These are phyloP conservation scores for Prunus armeniaca DNA, from an alignment of 306 rosid genomes.

Conservation along the genomic window DNA sequence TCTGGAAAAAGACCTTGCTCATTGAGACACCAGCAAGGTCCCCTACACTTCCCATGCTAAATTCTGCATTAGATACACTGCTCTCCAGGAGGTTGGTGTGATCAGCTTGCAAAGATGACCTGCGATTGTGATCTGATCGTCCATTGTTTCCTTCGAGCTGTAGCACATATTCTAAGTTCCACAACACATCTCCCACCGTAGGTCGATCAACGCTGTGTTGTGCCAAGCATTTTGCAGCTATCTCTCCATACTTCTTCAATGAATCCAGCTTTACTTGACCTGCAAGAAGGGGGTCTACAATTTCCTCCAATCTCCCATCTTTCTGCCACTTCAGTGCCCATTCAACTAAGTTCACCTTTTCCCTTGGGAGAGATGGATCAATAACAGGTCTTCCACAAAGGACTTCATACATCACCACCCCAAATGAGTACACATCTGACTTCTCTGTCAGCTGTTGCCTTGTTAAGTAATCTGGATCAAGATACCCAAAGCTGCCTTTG, in stretches of 20 bases:
- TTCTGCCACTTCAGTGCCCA: constrained; percentile 43
- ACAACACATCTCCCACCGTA: constrained; percentile 62
- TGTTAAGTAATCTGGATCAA: constrained; percentile 71
- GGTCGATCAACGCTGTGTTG: constrained; percentile 49
- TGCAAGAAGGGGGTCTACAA: constrained; percentile 39
- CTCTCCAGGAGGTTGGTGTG: constrained; percentile 23
- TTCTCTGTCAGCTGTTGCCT: constrained; percentile 63
- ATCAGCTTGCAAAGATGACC: constrained; percentile 15
- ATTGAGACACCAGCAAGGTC: constrained; percentile 57
- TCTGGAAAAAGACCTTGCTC: constrained; percentile 70
- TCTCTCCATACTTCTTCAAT: constrained; percentile 37
- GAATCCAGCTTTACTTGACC: constrained; percentile 44
- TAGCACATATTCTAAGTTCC: constrained; percentile 68
- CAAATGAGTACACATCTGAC: constrained; percentile 73
- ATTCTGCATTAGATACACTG: constrained; percentile 26
- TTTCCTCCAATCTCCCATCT: constrained; percentile 36
- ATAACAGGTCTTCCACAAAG: constrained; percentile 72
- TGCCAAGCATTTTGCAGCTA: constrained; percentile 57
- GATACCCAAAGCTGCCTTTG: constrained; percentile 73
- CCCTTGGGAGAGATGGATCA: constrained; percentile 62
- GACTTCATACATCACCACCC: constrained; percentile 71
- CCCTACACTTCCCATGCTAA: constrained; percentile 39
- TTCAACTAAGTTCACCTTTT: constrained; percentile 47
- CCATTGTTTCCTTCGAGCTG: constrained; percentile 39
- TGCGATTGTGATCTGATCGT: constrained; percentile 7